Percentiles rank a stretch among this genome's conserved stretches.
Conservation (phyloP, 768 basidiomycete genomes). For the Trametes sanguinea region DNA sequence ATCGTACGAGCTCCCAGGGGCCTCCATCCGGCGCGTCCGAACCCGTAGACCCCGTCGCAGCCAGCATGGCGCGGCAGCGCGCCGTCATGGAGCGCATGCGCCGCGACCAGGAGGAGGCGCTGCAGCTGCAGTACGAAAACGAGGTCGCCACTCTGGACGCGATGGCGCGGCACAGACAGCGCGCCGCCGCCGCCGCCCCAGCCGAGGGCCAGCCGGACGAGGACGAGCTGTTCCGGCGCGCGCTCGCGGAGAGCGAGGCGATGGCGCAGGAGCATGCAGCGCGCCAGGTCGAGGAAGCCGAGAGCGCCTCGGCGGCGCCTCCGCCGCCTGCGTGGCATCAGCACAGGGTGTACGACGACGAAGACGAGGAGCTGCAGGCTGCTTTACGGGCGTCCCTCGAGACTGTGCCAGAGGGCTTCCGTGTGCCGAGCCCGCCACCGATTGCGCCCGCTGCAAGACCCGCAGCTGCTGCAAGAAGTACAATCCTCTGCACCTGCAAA, state of each 20-base stretch:
- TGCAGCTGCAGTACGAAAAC: slow-evolving; percentile 55
- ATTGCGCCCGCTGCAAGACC: neutral
- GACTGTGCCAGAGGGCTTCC: slow-evolving; percentile 55
- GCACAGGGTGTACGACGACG: slow-evolving; percentile 74
- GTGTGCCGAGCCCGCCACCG: slow-evolving; percentile 33
- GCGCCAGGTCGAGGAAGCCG: slow-evolving; percentile 27
- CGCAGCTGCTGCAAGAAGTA: neutral
- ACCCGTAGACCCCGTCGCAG: slow-evolving; percentile 56
- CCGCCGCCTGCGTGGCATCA: slow-evolving; percentile 21
- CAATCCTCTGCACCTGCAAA: slow-evolving; percentile 2
- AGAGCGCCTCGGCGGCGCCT: slow-evolving; percentile 13
- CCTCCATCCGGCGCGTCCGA: slow-evolving; percentile 17
- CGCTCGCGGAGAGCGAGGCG: slow-evolving; percentile 62
- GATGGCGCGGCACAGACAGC: slow-evolving; percentile 11
- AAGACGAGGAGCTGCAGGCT: slow-evolving; percentile 85
- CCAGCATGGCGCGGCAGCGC: slow-evolving; percentile 67
- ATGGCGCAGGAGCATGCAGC: slow-evolving; percentile 38
- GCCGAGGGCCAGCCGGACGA: slow-evolving; percentile 48
- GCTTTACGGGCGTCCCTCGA: slow-evolving; percentile 84
- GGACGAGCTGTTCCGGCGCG: slow-evolving; percentile 54
- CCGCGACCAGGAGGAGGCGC: slow-evolving; percentile 66
- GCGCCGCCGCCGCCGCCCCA: neutral
- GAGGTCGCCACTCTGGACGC: slow-evolving; percentile 34
- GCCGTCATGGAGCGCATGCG: slow-evolving; percentile 63
- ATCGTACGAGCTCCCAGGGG: slow-evolving; percentile 9